Evolutionary conservation across 768 basidiomycete genomes (phyloP), one percentile per base, ranked within the genome.

Genomic region (Clitopilus passeckerianus): DNA sequence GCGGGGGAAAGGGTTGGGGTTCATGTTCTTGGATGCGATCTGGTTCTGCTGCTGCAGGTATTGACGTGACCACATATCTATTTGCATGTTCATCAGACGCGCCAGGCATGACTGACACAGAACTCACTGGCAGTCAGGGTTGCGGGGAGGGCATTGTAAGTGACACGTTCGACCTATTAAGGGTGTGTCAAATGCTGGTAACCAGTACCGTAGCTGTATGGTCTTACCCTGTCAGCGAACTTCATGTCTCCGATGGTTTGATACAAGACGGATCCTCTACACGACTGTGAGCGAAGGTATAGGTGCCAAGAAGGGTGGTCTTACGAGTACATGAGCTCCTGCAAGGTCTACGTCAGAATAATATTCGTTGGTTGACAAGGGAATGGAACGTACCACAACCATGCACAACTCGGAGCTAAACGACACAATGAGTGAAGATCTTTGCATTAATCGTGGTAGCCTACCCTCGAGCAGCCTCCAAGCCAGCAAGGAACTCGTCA

Each of bases 21-120:
- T 77, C 80, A 82, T 83, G 60, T 82, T 82, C 67, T 78, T 75
- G 14, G 79, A 73, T 0, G 78, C 79, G 35, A 83, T 76, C 64
- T 83, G 81, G 62, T 82, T 84, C 65, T 80, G 78, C 63, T 83
- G 78, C 60, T 83, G 83, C 20, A 82, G 67, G 60, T 83, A 84
- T 64, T 83, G 81, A 12, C 79, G 71, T 0, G 79, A 75, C 80
- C 79, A 82, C 78, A 83, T 82, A 62, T 78, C 80, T 80, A 35
- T 41, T 12, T 22, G 20, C 16, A 14, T 4, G 6, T 22, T 50
- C 5, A 12, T 41, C 10, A 41, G 10, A 41, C 3, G n/a, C 55
- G 18, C 56, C 37, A 54, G 27, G 34, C 35, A 34, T 35, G 14
- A 30, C 34, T 62, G 70, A 52, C 67, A 65, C 61, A 68, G 52